phyloP scores from a whole-genome alignment of 768 basidiomycete species.

The Gloeopeniophorella convolvens region DNA sequence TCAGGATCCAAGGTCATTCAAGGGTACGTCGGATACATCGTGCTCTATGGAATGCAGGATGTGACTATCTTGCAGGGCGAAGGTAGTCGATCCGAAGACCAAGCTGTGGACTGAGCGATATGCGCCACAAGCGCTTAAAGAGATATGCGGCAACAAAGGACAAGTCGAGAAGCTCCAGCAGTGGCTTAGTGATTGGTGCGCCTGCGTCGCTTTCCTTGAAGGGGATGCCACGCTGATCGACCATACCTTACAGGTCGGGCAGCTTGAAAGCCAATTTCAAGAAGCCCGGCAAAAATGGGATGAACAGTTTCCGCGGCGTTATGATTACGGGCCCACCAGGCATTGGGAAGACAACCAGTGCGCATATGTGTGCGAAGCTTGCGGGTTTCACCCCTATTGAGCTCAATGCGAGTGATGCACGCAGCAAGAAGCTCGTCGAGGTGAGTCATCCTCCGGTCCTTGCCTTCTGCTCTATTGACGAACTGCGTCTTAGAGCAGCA shows the following conservation, averaged over 20 bases:
- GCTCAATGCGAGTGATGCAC: slow-evolving; percentile 89
- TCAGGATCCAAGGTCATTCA: slow-evolving; percentile 15
- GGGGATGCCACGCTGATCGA: not conserved
- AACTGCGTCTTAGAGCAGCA: slow-evolving; percentile 52
- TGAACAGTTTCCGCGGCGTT: slow-evolving; percentile 80
- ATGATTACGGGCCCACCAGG: slow-evolving; percentile 93
- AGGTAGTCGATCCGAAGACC: slow-evolving; percentile 38
- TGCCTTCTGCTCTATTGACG: not conserved
- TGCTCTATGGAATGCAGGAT: not conserved
- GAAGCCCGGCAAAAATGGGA: slow-evolving; percentile 87
- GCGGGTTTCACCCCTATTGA: slow-evolving; percentile 92
- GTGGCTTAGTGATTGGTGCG: slow-evolving; percentile 88
- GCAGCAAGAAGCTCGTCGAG: slow-evolving; percentile 97
- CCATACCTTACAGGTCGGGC: slow-evolving; percentile 47
- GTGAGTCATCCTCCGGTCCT: slow-evolving; percentile 33
- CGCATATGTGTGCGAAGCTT: slow-evolving; percentile 87
- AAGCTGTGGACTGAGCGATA: slow-evolving; percentile 97
- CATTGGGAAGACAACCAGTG: slow-evolving; percentile 96
- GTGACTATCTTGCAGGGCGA: slow-evolving; percentile 23
- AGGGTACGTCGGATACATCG: slow-evolving; percentile 21
- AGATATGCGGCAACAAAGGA: slow-evolving; percentile 93
- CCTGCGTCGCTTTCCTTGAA: not conserved
- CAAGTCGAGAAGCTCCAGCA: slow-evolving; percentile 80
- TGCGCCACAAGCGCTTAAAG: slow-evolving; percentile 80
- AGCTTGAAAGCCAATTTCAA: slow-evolving; percentile 77